Evolutionary conservation across 2,329 filamentous ascomycete species (phyloP), one percentile per base, ranked within the genome.

Genomic region (Didymella pomorum): DNA sequence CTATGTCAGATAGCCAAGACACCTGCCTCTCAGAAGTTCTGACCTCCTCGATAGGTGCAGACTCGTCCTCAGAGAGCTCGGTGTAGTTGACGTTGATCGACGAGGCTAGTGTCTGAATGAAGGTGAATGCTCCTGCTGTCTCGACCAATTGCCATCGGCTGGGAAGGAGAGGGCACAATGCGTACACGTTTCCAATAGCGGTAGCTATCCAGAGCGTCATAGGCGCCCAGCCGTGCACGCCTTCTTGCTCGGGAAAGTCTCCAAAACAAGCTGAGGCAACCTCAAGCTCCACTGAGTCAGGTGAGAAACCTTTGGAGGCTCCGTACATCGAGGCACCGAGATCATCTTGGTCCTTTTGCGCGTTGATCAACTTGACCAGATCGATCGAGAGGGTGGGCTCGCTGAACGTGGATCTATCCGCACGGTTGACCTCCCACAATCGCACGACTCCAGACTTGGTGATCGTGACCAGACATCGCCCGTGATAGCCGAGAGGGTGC

Each of bases 141-240:
- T 68, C 77, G 7, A 66, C 61, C 42, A 76, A 88, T 23, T 91
- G 87, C 93, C 94, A 98, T 68, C 89, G 92, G 50, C 88, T 87
- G 0, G 95, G 95, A 29, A 99, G 81, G 39, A 99, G 83, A 1
- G 95, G 95, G 72, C 93, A 97, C 9, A 99, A 81, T 1, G 94
- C 93, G 72, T 99, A 99, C 6, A 98, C 85, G 71, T 97, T 93
- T 3, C 95, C 95, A 59, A 92, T 90, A 35, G 87, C 87, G 90
- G 97, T 99, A n/a, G 93, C 93, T 50, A 98, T 81, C 92, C 94
- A 99, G 11, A 99, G 82, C 0, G 95, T 98, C 91, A 97, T 97
- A 10, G 93, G 87, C 8, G 93, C 91, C 95, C 95, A 99, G 2
- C 85, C 84, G 69, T 86, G 82, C 63, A 88, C 85, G 35, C 83